phyloP scores from a whole-genome alignment of 2,329 filamentous ascomycete genomes.

The Cytospora leucostoma region DNA sequence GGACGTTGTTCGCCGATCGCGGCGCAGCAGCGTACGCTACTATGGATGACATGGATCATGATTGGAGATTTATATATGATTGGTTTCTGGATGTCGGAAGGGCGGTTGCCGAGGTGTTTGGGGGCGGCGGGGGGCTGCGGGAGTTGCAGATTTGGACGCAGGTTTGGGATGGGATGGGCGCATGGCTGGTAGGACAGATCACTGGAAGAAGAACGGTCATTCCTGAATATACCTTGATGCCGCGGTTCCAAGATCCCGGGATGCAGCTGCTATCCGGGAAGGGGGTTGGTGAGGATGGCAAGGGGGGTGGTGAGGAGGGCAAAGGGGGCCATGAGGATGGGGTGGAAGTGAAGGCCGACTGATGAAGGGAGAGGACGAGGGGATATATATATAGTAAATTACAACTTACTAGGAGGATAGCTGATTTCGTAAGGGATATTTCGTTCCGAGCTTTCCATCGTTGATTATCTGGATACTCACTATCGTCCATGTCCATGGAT shows the following conservation, averaged over 20 bases:
- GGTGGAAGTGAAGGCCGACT: neutral
- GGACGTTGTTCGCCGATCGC: neutral
- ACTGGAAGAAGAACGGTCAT: neutral
- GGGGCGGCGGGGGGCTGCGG: neutral
- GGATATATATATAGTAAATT: too few species aligned
- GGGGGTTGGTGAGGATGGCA: neutral
- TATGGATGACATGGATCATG: neutral
- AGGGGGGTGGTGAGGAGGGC: neutral
- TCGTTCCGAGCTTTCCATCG: too few species aligned
- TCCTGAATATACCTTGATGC: neutral
- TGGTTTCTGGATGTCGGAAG: conserved; percentile 11
- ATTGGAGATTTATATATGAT: conserved; percentile 8
- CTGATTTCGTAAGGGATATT: too few species aligned
- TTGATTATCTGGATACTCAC: too few species aligned
- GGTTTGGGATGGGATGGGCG: conserved; percentile 9
- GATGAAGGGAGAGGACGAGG: neutral
- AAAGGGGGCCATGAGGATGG: neutral
- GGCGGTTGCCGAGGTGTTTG: conserved; percentile 7
- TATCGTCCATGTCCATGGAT: too few species aligned
- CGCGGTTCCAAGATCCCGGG: neutral
- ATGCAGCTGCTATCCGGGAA: neutral
- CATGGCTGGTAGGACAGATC: conserved; percentile 5
- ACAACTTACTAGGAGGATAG: too few species aligned
- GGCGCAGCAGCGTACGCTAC: neutral
- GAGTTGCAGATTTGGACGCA: neutral